Base-by-base conservation (phyloP, 129 eudicot genomes). In the Silybum marianum region DNA sequence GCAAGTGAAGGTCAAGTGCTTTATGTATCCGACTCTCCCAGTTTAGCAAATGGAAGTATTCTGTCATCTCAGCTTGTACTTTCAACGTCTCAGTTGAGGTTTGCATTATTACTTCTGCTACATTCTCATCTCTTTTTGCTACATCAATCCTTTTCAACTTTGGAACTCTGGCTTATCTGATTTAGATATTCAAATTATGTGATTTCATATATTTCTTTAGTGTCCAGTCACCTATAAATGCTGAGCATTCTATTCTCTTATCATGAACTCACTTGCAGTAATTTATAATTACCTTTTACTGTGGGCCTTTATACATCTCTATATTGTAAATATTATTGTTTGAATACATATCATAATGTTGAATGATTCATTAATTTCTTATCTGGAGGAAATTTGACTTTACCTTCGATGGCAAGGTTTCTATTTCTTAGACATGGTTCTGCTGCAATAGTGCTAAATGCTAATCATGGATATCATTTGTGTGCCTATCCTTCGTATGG, bases 81-180 rank as follows among this genome's bases (percentile, higher is more conserved):
- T 79, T 83, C 92, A 77, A 13, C 73, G 13, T 74, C 78, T 69
- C 75, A 42, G 18, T 74, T 76, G 42, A 88, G 95, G 93, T 93
- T 71, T 30, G 82, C 77, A 32, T 23, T 76, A 22, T 79, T 74
- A 40, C 73, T 60, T 75, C 76, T 12, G 72, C 74, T 71, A 54
- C 39, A 46, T 67, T 12, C 69, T 21, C 67, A 11, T 23, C 7
- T 73, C 26, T 60, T 16, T 26, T 19, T 21, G 26, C 69, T 62
- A 62, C 11, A 62, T n/a, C 12, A 6, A 19, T 60, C 67, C n/a
- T 60, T n/a, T 60, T 19, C 67, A 48, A n/a, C 67, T 60, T 60
- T 25, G 6, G 67, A 60, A 60, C 24, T 19, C 67, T 60, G 8
- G 24, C 9, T 60, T 60, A 7, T 60, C 67, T 6, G 25, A 60